phyloP scores from a whole-genome alignment of 177 flowering plant genomes.

The Tripterygium wilfordii region DNA sequence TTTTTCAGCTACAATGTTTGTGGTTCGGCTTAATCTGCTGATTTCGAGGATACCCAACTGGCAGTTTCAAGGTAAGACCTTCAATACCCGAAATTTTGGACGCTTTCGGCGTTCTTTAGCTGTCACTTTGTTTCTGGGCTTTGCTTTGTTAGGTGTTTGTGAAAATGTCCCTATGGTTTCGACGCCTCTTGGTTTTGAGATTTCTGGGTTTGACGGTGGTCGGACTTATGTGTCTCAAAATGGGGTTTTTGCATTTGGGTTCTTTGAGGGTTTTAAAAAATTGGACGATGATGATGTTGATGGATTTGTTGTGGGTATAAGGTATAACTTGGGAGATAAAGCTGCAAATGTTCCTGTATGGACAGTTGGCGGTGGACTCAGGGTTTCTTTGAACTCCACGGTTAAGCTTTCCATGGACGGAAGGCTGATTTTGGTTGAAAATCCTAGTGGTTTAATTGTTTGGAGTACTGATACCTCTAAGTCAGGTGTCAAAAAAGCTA shows the following conservation, averaged over 20 bases:
- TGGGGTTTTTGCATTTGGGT: slow-evolving; percentile 54
- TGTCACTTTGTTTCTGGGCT: slow-evolving; percentile 18
- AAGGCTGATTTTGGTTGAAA: slow-evolving; percentile 32
- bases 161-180: slow-evolving; percentile 19
- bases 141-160: slow-evolving; percentile 21
- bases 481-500: slow-evolving; percentile 42
- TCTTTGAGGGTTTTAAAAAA: slow-evolving; percentile 24
- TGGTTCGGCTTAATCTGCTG: slow-evolving; percentile 12
- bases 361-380: slow-evolving; percentile 49
- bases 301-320: slow-evolving; percentile 40
- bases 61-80: slow-evolving; percentile 23
- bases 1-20: no score
- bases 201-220: slow-evolving; percentile 38
- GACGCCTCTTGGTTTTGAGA: slow-evolving; percentile 41
- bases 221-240: slow-evolving; percentile 44
- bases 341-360: slow-evolving; percentile 44
- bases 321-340: slow-evolving; percentile 36
- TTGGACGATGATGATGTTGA: slow-evolving; percentile 24
- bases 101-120: slow-evolving; percentile 3
- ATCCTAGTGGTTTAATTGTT: slow-evolving; percentile 25
- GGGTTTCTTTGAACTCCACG: slow-evolving; percentile 42
- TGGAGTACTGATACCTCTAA: slow-evolving; percentile 50
- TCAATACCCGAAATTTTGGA: background rate
- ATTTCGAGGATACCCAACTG: slow-evolving; percentile 10
- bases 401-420: slow-evolving; percentile 46